Evolutionary conservation across 2,329 filamentous ascomycete genomes (phyloP).

Genomic region (Ceratocystis destructans): DNA sequence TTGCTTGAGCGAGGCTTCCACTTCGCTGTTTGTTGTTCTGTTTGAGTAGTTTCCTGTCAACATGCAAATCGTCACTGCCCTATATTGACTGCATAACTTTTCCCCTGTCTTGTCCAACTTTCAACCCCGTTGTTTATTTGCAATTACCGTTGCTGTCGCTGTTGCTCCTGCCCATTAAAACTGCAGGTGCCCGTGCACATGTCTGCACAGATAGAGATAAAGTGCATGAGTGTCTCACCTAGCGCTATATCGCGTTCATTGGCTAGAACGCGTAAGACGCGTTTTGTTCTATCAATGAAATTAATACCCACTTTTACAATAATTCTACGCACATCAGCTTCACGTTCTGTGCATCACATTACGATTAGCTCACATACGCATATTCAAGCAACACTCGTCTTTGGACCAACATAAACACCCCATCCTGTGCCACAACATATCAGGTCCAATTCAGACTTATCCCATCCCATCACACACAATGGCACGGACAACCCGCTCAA

Average conservation of each 20-base stretch:
- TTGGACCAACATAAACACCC: not conserved
- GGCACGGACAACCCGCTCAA: conserved; percentile 36
- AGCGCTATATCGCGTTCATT: not conserved
- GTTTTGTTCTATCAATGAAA: not conserved
- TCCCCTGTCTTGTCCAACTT: not conserved
- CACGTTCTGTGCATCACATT: too few species aligned
- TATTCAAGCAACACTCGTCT: too few species aligned
- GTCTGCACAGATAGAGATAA: conserved; percentile 15
- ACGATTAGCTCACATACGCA: too few species aligned
- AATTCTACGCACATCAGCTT: too few species aligned
- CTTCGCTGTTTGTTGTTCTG: not conserved
- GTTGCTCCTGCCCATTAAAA: not conserved
- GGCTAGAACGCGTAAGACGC: not conserved
- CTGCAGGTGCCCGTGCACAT: not conserved
- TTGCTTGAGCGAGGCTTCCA: not conserved
- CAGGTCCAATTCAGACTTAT: not conserved
- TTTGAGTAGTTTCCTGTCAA: not conserved
- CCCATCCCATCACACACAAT: conserved; percentile 25
- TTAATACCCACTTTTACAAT: not conserved
- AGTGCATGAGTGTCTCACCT: conserved; percentile 4
- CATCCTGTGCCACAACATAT: not conserved
- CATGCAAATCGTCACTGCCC: not conserved
- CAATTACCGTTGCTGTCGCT: conserved; percentile 6
- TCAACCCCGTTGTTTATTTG: not conserved
- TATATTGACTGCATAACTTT: not conserved